phyloP scores from a whole-genome alignment of 306 rosid species.

The Neltuma alba region DNA sequence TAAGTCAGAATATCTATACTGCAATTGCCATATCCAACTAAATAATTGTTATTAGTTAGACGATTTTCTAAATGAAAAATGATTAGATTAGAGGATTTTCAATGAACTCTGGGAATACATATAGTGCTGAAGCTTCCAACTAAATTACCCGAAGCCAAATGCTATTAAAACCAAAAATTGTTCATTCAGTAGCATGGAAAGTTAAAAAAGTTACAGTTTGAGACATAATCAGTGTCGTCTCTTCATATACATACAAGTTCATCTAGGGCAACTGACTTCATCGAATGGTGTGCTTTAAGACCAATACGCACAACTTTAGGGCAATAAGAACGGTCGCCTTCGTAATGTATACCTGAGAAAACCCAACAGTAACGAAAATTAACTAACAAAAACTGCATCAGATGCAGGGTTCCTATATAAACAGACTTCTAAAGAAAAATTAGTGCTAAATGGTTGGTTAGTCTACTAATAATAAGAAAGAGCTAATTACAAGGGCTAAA shows the following conservation, averaged over 20 bases:
- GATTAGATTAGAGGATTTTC: not conserved
- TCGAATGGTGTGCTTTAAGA: constrained; percentile 85
- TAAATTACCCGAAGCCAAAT: not conserved
- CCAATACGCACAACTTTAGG: constrained; percentile 93
- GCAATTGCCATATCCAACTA: constrained; percentile 23
- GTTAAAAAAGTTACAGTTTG: constrained; percentile 4
- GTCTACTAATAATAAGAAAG: constrained; percentile 11
- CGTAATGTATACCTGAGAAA: constrained; percentile 79
- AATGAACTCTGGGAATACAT: constrained; percentile 7
- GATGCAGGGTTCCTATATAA: not conserved
- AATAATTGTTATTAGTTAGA: no score
- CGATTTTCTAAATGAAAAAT: constrained; percentile 13
- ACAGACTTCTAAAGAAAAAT: not conserved
- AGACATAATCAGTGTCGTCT: constrained; percentile 28
- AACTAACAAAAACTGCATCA: no score
- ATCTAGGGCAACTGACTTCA: no score
- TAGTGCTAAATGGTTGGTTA: not conserved
- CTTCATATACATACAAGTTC: constrained; percentile 68
- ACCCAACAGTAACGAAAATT: constrained; percentile 31
- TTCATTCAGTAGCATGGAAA: constrained; percentile 6
- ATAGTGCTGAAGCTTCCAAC: constrained; percentile 20
- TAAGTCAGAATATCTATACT: not conserved
- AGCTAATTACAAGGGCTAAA: constrained; percentile 8
- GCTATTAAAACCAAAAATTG: constrained; percentile 20
- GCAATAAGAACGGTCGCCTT: constrained; percentile 66